Evolutionary conservation across 106 monocot species (phyloP).

Genomic region (Dendrobium chrysotoxum): DNA sequence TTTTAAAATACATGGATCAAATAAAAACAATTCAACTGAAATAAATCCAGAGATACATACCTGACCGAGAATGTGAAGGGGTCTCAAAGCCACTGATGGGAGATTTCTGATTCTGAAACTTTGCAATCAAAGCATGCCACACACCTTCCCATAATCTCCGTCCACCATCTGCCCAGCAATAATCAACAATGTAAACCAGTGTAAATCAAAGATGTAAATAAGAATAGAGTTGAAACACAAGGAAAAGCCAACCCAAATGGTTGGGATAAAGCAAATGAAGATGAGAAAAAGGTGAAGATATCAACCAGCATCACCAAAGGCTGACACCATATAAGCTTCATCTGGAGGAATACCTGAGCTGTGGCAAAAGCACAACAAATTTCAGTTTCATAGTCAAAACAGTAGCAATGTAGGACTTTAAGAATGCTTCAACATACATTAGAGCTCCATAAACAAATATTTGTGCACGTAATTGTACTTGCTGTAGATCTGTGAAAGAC

Average conservation of each 20-base stretch:
- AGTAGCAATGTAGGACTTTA: background rate
- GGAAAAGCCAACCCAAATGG: too few species aligned
- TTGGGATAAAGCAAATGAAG: too few species aligned
- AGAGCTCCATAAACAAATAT: slow-evolving; percentile 95
- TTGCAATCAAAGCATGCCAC: slow-evolving; percentile 51
- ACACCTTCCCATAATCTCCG: slow-evolving; percentile 55
- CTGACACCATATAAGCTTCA: slow-evolving; percentile 73
- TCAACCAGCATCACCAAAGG: slow-evolving; percentile 81
- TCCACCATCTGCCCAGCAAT: slow-evolving; percentile 39
- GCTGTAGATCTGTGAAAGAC: slow-evolving; percentile 87
- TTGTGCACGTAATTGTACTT: slow-evolving; percentile 90
- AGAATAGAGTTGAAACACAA: too few species aligned
- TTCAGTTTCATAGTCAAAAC: background rate
- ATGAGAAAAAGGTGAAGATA: slow-evolving; percentile 7
- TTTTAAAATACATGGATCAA: background rate
- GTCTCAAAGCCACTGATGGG: slow-evolving; percentile 31
- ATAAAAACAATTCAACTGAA: background rate
- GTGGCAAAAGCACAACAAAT: slow-evolving; percentile 15
- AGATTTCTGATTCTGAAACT: slow-evolving; percentile 54
- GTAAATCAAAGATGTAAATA: background rate
- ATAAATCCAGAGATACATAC: background rate
- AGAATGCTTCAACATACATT: slow-evolving; percentile 48
- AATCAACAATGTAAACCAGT: slow-evolving; percentile 3
- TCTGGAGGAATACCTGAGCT: slow-evolving; percentile 82
- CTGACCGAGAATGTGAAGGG: background rate